A percentile compares a stretch with the other conserved stretches of the same genome.
Conservation (phyloP, 495 filamentous ascomycete species). For the Pyrenopolyporus hunteri region DNA sequence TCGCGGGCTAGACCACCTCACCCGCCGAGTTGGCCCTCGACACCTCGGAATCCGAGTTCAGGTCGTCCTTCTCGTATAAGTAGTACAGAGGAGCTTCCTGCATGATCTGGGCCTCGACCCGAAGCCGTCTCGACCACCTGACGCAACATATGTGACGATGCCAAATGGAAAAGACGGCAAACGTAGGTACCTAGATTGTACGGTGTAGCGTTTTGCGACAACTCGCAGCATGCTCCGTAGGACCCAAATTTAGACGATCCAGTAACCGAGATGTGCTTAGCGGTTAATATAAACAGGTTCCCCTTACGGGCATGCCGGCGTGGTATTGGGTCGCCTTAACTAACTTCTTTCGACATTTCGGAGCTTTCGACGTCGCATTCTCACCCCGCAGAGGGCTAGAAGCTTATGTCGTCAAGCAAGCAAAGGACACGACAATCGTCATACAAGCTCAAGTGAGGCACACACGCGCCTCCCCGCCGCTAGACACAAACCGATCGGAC, state of each 20-base stretch:
- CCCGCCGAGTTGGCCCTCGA: slow-evolving; percentile 10
- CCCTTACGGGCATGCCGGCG: slow-evolving; percentile 13
- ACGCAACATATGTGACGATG: slow-evolving; percentile 19
- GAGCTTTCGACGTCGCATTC: slow-evolving; percentile 19
- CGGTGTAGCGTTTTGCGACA: background rate
- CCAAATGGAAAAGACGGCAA: too few relatives aligned
- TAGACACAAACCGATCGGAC: background rate
- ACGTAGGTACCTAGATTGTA: background rate
- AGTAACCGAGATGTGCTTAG: slow-evolving; percentile 17
- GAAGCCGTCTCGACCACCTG: slow-evolving; percentile 19
- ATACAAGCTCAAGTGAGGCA: background rate
- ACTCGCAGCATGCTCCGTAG: slow-evolving; percentile 1
- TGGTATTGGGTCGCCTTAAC: background rate
- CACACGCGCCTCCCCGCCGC: too few relatives aligned
- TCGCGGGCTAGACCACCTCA: slow-evolving; percentile 20
- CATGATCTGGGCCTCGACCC: slow-evolving; percentile 18
- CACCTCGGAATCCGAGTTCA: background rate
- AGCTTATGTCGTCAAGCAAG: slow-evolving; percentile 4
- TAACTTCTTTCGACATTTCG: slow-evolving; percentile 29
- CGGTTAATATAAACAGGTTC: slow-evolving; percentile 21
- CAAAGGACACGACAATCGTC: slow-evolving; percentile 4
- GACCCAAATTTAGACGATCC: slow-evolving; percentile 25
- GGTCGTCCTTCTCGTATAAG: background rate
- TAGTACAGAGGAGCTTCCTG: background rate
- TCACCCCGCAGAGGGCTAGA: slow-evolving; percentile 36